Evolutionary conservation across 371 early-diverging fungal species (phyloP).

Genomic region (Rhizopus delemar): DNA sequence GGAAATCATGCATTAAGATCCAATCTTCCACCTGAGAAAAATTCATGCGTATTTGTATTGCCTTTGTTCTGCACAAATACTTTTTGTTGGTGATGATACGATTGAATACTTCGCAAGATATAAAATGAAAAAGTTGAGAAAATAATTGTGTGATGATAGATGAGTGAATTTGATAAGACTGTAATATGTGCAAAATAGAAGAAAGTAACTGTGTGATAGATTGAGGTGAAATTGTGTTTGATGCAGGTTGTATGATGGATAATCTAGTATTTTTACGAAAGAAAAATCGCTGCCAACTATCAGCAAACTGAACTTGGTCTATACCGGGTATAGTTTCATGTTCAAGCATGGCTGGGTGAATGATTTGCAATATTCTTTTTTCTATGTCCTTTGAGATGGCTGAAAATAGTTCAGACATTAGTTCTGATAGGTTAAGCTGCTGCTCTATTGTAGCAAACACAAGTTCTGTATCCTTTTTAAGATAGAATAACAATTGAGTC

Average conservation of each 20-base stretch:
- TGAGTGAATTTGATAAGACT: slow-evolving; percentile 67
- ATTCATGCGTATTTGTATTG: slow-evolving; percentile 85
- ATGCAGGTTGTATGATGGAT: neutral
- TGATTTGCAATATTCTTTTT: slow-evolving; percentile 54
- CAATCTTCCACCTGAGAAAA: slow-evolving; percentile 82
- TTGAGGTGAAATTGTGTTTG: slow-evolving; percentile 39
- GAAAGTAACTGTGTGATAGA: slow-evolving; percentile 65
- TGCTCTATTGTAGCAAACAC: slow-evolving; percentile 59
- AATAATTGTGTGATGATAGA: slow-evolving; percentile 66
- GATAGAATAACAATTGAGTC: slow-evolving; percentile 72
- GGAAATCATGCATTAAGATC: slow-evolving; percentile 65
- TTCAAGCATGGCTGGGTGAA: slow-evolving; percentile 71
- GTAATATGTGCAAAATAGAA: slow-evolving; percentile 61
- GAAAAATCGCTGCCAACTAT: slow-evolving; percentile 59
- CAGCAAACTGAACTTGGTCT: slow-evolving; percentile 65
- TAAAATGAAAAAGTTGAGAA: slow-evolving; percentile 73
- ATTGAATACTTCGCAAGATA: slow-evolving; percentile 82
- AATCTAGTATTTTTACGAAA: slow-evolving; percentile 27
- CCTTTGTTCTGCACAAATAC: slow-evolving; percentile 77
- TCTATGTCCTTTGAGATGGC: slow-evolving; percentile 61
- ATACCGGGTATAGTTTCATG: slow-evolving; percentile 70
- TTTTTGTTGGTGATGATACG: slow-evolving; percentile 75
- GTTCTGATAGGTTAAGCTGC: slow-evolving; percentile 68
- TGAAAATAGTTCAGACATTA: slow-evolving; percentile 70
- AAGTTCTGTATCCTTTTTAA: slow-evolving; percentile 78